phyloP scores from a whole-genome alignment of 106 monocot species.

The Apostasia ramifera region DNA sequence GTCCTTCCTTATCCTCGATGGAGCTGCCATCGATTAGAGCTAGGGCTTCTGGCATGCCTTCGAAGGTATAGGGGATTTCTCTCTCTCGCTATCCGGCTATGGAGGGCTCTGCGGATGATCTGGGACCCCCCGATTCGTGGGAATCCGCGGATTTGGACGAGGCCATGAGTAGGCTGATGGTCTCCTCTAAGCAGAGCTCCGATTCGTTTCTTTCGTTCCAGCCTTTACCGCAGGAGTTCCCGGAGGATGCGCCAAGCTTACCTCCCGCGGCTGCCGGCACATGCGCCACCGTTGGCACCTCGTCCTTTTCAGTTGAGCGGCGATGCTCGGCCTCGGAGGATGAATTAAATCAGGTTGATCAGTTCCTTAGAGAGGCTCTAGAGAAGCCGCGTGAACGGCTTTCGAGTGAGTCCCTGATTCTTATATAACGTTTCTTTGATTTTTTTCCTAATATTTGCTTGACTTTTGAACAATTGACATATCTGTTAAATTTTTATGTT shows the following conservation, averaged over 20 bases:
- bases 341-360: slow-evolving; percentile 56
- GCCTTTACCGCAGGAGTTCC: neutral
- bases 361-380: slow-evolving; percentile 82
- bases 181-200: slow-evolving; percentile 13
- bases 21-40: neutral
- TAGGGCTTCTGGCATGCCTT: slow-evolving; percentile 3
- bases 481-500: neutral
- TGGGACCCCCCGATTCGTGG: slow-evolving; percentile 25
- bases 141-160: slow-evolving; percentile 23
- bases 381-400: slow-evolving; percentile 90
- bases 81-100: neutral
- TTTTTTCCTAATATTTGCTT: neutral
- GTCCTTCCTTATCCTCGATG: neutral
- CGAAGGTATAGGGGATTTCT: neutral
- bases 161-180: slow-evolving; percentile 15
- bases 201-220: neutral
- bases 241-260: neutral
- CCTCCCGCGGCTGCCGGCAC: neutral
- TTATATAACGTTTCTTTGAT: neutral
- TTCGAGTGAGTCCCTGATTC: slow-evolving; percentile 37
- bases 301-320: neutral
- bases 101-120: slow-evolving; percentile 17
- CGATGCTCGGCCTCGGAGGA: slow-evolving; percentile 22
- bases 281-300: neutral
- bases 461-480: neutral